Percentiles rank a stretch among this genome's conserved stretches.
Evolutionary conservation across 352 stramenopile species (phyloP).

Genomic region (Globisporangium barbulae): DNA sequence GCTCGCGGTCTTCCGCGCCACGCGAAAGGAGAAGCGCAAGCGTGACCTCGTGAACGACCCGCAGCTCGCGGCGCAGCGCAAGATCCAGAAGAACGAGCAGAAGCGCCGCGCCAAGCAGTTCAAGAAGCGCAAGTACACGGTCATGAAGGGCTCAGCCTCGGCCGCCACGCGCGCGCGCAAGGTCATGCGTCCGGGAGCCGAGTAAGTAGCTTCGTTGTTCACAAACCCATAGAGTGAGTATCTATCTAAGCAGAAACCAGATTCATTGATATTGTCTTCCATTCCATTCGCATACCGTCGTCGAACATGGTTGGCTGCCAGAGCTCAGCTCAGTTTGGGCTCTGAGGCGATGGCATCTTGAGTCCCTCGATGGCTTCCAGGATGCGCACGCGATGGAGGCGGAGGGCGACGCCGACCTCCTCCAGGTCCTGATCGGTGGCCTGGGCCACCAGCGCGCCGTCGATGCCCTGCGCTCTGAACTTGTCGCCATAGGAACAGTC

Average conservation of each 20-base stretch:
- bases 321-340: neutral
- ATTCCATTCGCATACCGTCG: neutral
- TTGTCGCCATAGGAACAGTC: conserved; percentile 29
- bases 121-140: conserved; percentile 87
- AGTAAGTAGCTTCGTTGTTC: conserved; percentile 26
- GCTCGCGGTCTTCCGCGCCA: conserved; percentile 64
- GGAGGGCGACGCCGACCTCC: conserved; percentile 62
- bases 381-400: conserved; percentile 74
- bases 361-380: conserved; percentile 29
- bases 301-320: neutral
- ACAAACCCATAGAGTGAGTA: conserved; percentile 16
- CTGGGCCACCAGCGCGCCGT: conserved; percentile 52
- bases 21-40: conserved; percentile 74
- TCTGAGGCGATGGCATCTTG: neutral
- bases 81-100: conserved; percentile 84
- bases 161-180: conserved; percentile 56
- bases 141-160: conserved; percentile 76
- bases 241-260: neutral
- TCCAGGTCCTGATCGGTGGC: conserved; percentile 56
- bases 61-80: conserved; percentile 65
- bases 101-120: conserved; percentile 82
- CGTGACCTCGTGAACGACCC: conserved; percentile 76
- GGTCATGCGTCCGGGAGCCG: conserved; percentile 53
- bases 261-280: neutral
- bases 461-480: conserved; percentile 53